Conservation (phyloP, 768 basidiomycete genomes). For the Suillus bovinus region DNA sequence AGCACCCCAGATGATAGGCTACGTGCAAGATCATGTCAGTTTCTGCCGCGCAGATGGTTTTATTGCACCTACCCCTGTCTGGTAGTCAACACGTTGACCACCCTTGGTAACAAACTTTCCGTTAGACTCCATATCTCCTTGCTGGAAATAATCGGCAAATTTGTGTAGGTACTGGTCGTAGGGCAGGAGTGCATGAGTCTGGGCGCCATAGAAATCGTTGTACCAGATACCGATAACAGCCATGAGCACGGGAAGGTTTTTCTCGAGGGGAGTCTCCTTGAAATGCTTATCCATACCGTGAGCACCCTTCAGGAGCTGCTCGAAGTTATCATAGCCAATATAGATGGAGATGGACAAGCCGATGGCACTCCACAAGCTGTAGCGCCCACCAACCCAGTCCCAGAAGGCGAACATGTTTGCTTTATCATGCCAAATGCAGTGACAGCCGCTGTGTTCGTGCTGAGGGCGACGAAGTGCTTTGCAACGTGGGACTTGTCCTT, state of each 20-base stretch:
- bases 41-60: background rate
- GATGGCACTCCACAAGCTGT: slow-evolving; percentile 98
- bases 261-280: slow-evolving; percentile 80
- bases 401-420: slow-evolving; percentile 99
- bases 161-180: slow-evolving; percentile 99
- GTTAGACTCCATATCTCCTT: slow-evolving; percentile 99
- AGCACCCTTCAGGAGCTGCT: slow-evolving; percentile 84
- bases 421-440: slow-evolving; percentile 89
- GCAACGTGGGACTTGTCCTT: slow-evolving; percentile 90
- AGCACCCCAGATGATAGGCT: slow-evolving; percentile 99
- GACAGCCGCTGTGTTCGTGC: slow-evolving; percentile 94
- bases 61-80: slow-evolving; percentile 80
- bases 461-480: slow-evolving; percentile 98
- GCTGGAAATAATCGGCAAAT: slow-evolving; percentile 99
- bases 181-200: slow-evolving; percentile 93
- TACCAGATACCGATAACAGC: slow-evolving; percentile 96
- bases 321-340: slow-evolving; percentile 94
- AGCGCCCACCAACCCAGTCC: slow-evolving; percentile 99
- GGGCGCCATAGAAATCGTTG: slow-evolving; percentile 97
- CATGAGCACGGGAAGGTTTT: slow-evolving; percentile 90
- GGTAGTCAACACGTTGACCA: slow-evolving; percentile 90
- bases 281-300: slow-evolving; percentile 99
- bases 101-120: slow-evolving; percentile 96
- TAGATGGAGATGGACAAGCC: slow-evolving; percentile 92
- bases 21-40: slow-evolving; percentile 6